Evolutionary conservation across 2,329 filamentous ascomycete genomes (phyloP), one percentile per base, ranked within the genome.

Genomic region (Alternaria panax): DNA sequence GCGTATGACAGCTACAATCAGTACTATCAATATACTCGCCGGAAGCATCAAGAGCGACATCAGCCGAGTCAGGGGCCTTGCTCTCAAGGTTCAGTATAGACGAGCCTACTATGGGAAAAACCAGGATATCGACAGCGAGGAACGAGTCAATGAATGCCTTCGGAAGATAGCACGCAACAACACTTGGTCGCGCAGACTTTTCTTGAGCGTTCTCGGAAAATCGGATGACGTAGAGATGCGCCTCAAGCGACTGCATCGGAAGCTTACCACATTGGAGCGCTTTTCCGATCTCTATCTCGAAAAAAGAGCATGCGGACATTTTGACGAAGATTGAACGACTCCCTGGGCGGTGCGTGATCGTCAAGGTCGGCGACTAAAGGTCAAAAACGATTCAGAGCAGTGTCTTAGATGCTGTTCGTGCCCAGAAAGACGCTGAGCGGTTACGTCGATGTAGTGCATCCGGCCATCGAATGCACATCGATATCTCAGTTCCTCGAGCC

Each of bases 401-500:
- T 38, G 28, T 74, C 1, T 57, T 67, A 4, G 64, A 69, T 45
- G 65, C 65, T 8, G 51, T 70, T 14, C 54, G 66, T 16, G 65
- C 64, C 7, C 63, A 68, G n/a, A 69, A 67, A 53, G 70, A 74
- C 53, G 71, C 70, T 12, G 67, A 70, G 28, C 53, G 73, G 18
- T 56, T 74, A 4, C 66, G 73, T 20, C 60, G 51, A 47, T 52
- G 50, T 16, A 52, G 57, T 18, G 67, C 67, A 22, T 65, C 61
- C 5, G 53, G 57, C 5, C 46, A 51, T 24, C 54, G 46, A 24
- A 48, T 71, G 7, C 70, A 73, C 40, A 72, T 74, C 18, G 71
- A 70, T 1, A 59, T 74, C 3, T 65, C 64, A 14, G 64, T 72
- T 3, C 70, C 71, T 16, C 68, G 67, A 32, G 69, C 73, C 16